Evolutionary conservation across 176 grass and related monocot species (phyloP), one percentile per base, ranked within the genome.

Genomic region (Pharus latifolius): DNA sequence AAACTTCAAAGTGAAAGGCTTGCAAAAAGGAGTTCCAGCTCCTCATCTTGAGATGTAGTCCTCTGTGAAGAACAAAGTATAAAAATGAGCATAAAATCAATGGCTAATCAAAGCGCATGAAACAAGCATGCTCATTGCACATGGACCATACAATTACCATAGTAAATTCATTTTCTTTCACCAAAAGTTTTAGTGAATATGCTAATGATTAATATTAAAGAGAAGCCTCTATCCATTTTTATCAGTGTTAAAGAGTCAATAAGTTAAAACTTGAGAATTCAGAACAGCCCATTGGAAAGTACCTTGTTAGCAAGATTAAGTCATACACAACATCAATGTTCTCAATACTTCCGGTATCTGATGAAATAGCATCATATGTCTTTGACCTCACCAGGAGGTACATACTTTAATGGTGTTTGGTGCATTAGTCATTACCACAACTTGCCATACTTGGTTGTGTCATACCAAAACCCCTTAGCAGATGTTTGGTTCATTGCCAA

Each of bases 11-110:
- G 65, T 48, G 89, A 92, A 76, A 97, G 89, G 78, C 58, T 92
- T 69, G 93, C 86, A 61, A 97, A 97, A 63, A 97, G 86, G 7
- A 97, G 86, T 78, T 92, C 86, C 34, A 97, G 77, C 37, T 97
- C 93, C 51, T 90, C 89, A 33, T 97, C 83, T 78, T 97, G 80
- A 22, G 86, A 80, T 23, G 56, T 70, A 30, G 68, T 87, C 48
- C 83, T 87, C 88, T 96, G 72, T 40, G 51, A 55, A 47, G 37
- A 48, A 76, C 23, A 76, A 17, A 64, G 17, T 32, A 9, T 49
- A 57, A 24, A 33, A 40, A 0, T 29, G 72, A 75, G 15, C 31
- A 78, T 16, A 13, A 32, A 33, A 4, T 45, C 25, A 26, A 63
- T 45, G 34, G 18, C 43, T 1, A 66, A 31, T 58, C 0, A 10